Conservation (phyloP, 148 eudicot genomes). For the Tetragonia tetragonoides region DNA sequence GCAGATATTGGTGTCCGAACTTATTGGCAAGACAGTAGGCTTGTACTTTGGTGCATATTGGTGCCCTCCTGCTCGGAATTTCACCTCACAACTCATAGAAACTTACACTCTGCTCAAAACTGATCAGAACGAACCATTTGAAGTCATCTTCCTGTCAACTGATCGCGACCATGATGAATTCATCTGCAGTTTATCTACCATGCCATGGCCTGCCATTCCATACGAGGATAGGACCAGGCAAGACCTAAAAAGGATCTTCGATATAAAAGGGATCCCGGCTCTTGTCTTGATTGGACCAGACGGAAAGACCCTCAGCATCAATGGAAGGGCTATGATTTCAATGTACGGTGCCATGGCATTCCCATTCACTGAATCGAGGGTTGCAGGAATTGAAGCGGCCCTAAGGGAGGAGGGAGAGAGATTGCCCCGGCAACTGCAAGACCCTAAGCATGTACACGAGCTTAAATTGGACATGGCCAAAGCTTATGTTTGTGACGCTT, state of each 20-base stretch:
- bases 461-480: slow-evolving; percentile 56
- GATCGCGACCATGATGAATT: slow-evolving; percentile 49
- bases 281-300: slow-evolving; percentile 48
- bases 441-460: slow-evolving; percentile 46
- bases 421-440: slow-evolving; percentile 39
- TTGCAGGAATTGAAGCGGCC: slow-evolving; percentile 33
- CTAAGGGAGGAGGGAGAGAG: slow-evolving; percentile 45
- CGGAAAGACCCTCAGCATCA: slow-evolving; percentile 38
- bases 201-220: slow-evolving; percentile 66
- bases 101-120: slow-evolving; percentile 38
- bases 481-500: slow-evolving; percentile 55
- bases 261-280: slow-evolving; percentile 46
- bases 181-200: slow-evolving; percentile 32
- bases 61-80: slow-evolving; percentile 56
- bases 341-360: slow-evolving; percentile 45
- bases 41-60: slow-evolving; percentile 60
- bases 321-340: slow-evolving; percentile 44
- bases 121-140: slow-evolving; percentile 33
- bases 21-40: slow-evolving; percentile 52
- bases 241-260: slow-evolving; percentile 52
- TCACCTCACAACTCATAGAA: slow-evolving; percentile 43
- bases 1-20: slow-evolving; percentile 40
- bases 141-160: slow-evolving; percentile 49
- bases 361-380: slow-evolving; percentile 45
- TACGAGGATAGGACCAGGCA: slow-evolving; percentile 39